These are phyloP conservation scores for Candida quercuum DNA, from an alignment of 805 yeast genomes.

Conservation along the genomic window DNA sequence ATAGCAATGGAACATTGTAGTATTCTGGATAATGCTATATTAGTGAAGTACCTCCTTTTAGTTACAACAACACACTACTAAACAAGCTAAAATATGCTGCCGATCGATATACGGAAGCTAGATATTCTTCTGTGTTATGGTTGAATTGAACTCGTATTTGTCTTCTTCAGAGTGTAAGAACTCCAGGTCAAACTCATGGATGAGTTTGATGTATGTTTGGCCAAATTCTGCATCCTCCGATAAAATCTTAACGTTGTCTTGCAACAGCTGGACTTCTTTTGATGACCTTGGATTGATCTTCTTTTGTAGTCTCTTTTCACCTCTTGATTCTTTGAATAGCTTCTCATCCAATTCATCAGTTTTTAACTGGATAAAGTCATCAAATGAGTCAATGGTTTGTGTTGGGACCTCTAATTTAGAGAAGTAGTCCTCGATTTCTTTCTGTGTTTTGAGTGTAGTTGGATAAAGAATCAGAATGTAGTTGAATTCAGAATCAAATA, in stretches of 20 bases:
- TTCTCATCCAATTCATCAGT: conserved; percentile 18
- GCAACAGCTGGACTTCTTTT: conserved; percentile 11
- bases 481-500: conserved; percentile 20
- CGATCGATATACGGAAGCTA: no score
- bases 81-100: no score
- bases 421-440: conserved; percentile 6
- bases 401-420: conserved; percentile 6
- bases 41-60: no score
- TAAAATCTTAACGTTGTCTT: conserved; percentile 14
- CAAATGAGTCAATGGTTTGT: conserved; percentile 3
- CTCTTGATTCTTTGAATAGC: conserved; percentile 17
- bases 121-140: conserved; percentile 11
- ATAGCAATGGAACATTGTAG: no score
- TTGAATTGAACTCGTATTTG: conserved; percentile 7
- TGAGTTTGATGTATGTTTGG: conserved; percentile 10
- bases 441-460: conserved; percentile 5
- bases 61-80: no score
- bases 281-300: conserved; percentile 17
- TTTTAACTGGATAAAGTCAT: conserved; percentile 9
- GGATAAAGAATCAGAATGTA: conserved; percentile 17
- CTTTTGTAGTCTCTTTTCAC: conserved; percentile 18
- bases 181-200: conserved; percentile 17
- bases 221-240: conserved; percentile 12
- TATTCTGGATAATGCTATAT: no score
- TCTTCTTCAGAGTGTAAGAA: conserved; percentile 15